Evolutionary conservation across 1,284 basidiomycete species (phyloP), one percentile per base, ranked within the genome.

Genomic region (Megacollybia platyphylla): DNA sequence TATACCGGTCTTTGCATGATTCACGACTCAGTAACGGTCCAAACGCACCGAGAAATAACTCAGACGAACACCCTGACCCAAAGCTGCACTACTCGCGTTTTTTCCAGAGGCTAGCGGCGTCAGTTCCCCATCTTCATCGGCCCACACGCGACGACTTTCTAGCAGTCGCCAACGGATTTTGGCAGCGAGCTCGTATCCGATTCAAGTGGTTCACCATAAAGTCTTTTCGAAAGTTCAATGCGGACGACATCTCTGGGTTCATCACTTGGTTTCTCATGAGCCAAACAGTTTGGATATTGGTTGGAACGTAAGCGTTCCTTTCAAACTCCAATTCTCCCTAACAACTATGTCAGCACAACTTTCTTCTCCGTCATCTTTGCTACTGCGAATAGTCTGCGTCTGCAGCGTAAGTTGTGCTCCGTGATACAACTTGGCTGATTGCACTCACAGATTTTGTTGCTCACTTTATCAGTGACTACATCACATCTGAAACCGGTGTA

Each of bases 191-290:
- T 29, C 74, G 85, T 10, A 89, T 99, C 50, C 78, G 90, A n/a
- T 90, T 97, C 65, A 92, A 92, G 58, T 99, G 96, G 96, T 87
- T 94, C 51, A 93, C 91, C 7, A 96, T 98, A 52, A 77, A 89
- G 50, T 91, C 90, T 1, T 99, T 97, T 65, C 76, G 94, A 28
- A 83, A 81, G 52, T 99, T 96, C 65, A 93, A 97, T 51, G 85
- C 88, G 40, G 96, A 99, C 58, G 96, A 98, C 59, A 86, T 96
- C 46, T 94, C 90, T 42, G 94, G 93, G 1, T 97, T 99, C 62
- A 66, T 96, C 37, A 94, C 89, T 39, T 91, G 92, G 79, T 87
- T 96, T 53, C 63, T 97, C 37, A 83, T 97, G 62, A 93, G 92
- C 48, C 91, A 97, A 55, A 90, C 87, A 3, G 62, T 91, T 13